phyloP scores from a whole-genome alignment of 2,329 filamentous ascomycete genomes.

The Arthroderma sp. region DNA sequence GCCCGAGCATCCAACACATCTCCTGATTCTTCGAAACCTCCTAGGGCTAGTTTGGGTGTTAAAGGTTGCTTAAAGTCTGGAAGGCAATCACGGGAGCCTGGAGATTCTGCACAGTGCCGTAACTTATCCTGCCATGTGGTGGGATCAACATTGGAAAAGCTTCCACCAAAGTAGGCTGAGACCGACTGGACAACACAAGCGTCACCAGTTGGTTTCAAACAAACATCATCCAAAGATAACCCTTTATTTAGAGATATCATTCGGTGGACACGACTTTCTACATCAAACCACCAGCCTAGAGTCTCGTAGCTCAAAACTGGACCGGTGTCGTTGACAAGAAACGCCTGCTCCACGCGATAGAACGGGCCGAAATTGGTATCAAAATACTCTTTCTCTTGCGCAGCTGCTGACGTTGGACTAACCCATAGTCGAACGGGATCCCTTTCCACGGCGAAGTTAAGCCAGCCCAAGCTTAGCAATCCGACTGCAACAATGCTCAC shows the following conservation, averaged over 20 bases:
- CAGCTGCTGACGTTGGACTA: slow-evolving; percentile 80
- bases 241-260: slow-evolving; percentile 58
- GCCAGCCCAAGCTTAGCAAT: slow-evolving; percentile 74
- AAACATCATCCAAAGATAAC: slow-evolving; percentile 66
- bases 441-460: slow-evolving; percentile 76
- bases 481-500: slow-evolving; percentile 61
- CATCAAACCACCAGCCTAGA: slow-evolving; percentile 81
- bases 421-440: slow-evolving; percentile 93
- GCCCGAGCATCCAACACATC: slow-evolving; percentile 62
- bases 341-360: slow-evolving; percentile 84
- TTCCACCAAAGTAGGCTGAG: slow-evolving; percentile 71
- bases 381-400: slow-evolving; percentile 87
- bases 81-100: slow-evolving; percentile 59
- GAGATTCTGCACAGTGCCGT: slow-evolving; percentile 59
- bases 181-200: slow-evolving; percentile 88
- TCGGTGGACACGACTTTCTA: slow-evolving; percentile 63
- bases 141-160: slow-evolving; percentile 48
- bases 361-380: slow-evolving; percentile 90
- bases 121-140: slow-evolving; percentile 60
- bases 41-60: slow-evolving; percentile 71
- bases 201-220: slow-evolving; percentile 81
- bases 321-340: slow-evolving; percentile 77
- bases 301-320: slow-evolving; percentile 83
- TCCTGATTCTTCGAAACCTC: slow-evolving; percentile 54
- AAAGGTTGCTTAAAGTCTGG: slow-evolving; percentile 83